Evolutionary conservation across 495 filamentous ascomycete genomes (phyloP), one percentile per base, ranked within the genome.

Genomic region (Penicillium mononematosum): DNA sequence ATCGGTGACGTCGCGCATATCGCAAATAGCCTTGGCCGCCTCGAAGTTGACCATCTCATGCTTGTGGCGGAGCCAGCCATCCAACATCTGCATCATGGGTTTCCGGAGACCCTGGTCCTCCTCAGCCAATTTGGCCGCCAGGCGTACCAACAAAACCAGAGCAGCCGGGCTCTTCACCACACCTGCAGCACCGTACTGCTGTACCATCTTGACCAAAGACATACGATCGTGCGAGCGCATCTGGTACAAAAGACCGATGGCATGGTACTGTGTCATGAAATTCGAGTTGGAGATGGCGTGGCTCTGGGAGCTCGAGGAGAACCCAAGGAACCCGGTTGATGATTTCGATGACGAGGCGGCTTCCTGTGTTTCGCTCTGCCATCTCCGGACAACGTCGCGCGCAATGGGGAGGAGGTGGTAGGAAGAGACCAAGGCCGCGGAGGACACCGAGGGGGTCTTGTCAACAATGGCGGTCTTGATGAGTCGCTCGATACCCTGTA

Each of bases 41-140:
- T 99, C 94, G 64, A 99, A 98, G 75, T 97, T 99, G 72, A 98
- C 95, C 95, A 99, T 98, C 68, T 99, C 94, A 68, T 92, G 92
- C 85, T 99, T 99, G 73, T 99, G 92, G 70, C 94, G 84, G 66
- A 96, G 82, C 92, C 92, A 96, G 64, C 92, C 91, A 75, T 97
- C 92, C 70, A 97, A 81, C 67, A 97, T 83, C 71, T 89, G 84
- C 84, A 95, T 91, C 92, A 96, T 96, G 57, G 90, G 89, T 74
- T 89, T 95, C 63, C 93, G 84, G 60, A 99, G 81, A 58, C 89
- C 84, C 20, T 81, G 80, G 66, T 99, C 94, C 62, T 98, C 95
- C 70, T 96, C 91, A 46, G 94, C 94, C 58, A 99, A 79, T 76
- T 96, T 96, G 34, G 94, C 91, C 46, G 95, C 95, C 54, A 99